Base-by-base conservation (phyloP, 2,329 filamentous ascomycete species). In the Fusarium continuum region DNA sequence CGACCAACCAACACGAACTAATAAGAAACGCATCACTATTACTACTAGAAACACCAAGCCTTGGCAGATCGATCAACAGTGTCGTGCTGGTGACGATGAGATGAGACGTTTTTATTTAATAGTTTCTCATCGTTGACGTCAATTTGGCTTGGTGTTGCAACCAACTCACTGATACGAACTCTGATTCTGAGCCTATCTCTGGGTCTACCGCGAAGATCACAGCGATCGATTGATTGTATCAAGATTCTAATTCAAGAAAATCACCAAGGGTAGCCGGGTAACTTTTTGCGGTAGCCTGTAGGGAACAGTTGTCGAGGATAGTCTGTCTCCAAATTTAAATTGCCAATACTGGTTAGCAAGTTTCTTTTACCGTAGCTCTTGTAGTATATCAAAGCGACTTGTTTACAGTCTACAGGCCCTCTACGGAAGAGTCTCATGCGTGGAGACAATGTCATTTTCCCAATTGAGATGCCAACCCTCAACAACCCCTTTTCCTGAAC, bases 91-190 rank as follows among this genome's bases (percentile, higher is more conserved):
- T 26, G 13, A 6, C 19, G 35, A 9, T 22, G 35, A 32, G 14
- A 17, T 40, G 55, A 59, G 54, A 46, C 55, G 22, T 41, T 60
- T 60, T 58, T 52, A 19, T 10, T 22, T 8, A 6, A n/a, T n/a
- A n/a, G n/a, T n/a, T n/a, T n/a, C n/a, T 35, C 9, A 13, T 60
- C 38, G 34, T 60, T 60, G 56, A 60, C 56, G 56, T 60, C 56
- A 60, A 60, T 35, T 23, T 5, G 8, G 51, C 28, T 17, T 40
- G 4, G 4, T 22, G 16, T 38, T 31, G 56, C 55, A 60, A 25
- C 55, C 32, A 54, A 28, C 38, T 60, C 55, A 29, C 10, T 26
- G 32, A 60, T 54, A 60, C 56, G 47, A 60, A 51, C 29, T 51
- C 29, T 36, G 14, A 40, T 20, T 50, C 31, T 36, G 25, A 49